Evolutionary conservation across 2,329 filamentous ascomycete species (phyloP).

Genomic region (Hypomyces rosellus): DNA sequence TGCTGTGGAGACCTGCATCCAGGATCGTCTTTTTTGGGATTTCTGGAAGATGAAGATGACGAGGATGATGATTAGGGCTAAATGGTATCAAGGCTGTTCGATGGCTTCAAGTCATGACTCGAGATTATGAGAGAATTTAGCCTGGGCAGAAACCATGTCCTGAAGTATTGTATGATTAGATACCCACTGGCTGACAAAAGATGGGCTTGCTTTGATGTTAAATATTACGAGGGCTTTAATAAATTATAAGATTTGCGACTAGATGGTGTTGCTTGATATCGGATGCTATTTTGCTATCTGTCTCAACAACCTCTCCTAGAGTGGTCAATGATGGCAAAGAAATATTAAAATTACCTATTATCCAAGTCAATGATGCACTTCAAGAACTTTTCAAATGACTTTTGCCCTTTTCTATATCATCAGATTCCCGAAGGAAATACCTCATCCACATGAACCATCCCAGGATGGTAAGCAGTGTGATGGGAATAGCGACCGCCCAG

Average conservation of each 20-base stretch:
- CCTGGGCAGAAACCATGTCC: background rate
- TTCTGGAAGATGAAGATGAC: constrained; percentile 21
- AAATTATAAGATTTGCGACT: too few relatives aligned
- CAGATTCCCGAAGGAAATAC: background rate
- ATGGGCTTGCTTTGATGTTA: constrained; percentile 3
- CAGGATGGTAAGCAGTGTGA: constrained; percentile 18
- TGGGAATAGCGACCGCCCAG: constrained; percentile 26
- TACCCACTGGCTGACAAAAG: constrained; percentile 10
- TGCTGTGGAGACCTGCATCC: constrained; percentile 35
- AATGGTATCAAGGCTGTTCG: constrained; percentile 17
- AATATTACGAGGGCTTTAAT: background rate
- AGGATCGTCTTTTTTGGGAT: constrained; percentile 28
- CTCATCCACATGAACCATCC: constrained; percentile 15
- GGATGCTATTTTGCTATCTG: too few relatives aligned
- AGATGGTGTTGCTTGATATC: too few relatives aligned
- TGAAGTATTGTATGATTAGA: constrained; percentile 12
- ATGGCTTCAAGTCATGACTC: constrained; percentile 2
- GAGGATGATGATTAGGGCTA: constrained; percentile 11
- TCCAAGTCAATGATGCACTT: too few relatives aligned
- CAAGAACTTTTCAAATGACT: too few relatives aligned
- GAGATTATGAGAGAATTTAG: constrained; percentile 10
- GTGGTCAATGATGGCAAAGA: too few relatives aligned
- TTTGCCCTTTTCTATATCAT: background rate
- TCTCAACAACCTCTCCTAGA: too few relatives aligned
- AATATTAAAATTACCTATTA: too few relatives aligned